phyloP scores from a whole-genome alignment of 805 yeast species.

The Ogataea paradorogensis region DNA sequence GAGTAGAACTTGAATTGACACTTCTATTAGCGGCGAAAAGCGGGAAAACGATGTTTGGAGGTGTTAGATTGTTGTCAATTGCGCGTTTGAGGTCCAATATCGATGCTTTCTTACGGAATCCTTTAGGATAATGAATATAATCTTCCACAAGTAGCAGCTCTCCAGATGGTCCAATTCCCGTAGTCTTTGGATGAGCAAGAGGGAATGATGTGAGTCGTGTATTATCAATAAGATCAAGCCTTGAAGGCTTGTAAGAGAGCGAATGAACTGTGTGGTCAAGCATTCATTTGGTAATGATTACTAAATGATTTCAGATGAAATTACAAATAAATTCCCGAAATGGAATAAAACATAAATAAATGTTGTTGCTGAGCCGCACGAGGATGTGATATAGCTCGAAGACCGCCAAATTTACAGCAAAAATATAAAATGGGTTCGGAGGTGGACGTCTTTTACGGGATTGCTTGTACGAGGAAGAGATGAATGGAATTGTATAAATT shows the following conservation, averaged over 20 bases:
- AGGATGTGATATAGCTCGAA: no score
- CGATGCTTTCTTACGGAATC: conserved; percentile 28
- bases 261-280: conserved; percentile 1
- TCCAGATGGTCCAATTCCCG: conserved; percentile 1
- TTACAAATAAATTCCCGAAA: not conserved
- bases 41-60: conserved; percentile 4
- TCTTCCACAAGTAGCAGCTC: conserved; percentile 51
- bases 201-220: conserved; percentile 50
- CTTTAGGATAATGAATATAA: conserved; percentile 39
- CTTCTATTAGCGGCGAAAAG: conserved; percentile 6
- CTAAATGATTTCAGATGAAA: not conserved
- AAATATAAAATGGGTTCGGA: no score
- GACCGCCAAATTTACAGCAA: no score
- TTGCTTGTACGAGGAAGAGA: no score
- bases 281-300: conserved; percentile 4
- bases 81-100: conserved; percentile 35
- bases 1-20: conserved; percentile 18
- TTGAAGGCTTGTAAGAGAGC: conserved; percentile 28
- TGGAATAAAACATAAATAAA: not conserved
- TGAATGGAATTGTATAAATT: no score
- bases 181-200: conserved; percentile 43
- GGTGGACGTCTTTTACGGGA: no score
- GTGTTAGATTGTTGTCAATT: conserved; percentile 15
- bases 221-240: conserved; percentile 47
- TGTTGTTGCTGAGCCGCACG: no score